Evolutionary conservation across 2,329 filamentous ascomycete species (phyloP).

Genomic region (Alternaria consortialis): DNA sequence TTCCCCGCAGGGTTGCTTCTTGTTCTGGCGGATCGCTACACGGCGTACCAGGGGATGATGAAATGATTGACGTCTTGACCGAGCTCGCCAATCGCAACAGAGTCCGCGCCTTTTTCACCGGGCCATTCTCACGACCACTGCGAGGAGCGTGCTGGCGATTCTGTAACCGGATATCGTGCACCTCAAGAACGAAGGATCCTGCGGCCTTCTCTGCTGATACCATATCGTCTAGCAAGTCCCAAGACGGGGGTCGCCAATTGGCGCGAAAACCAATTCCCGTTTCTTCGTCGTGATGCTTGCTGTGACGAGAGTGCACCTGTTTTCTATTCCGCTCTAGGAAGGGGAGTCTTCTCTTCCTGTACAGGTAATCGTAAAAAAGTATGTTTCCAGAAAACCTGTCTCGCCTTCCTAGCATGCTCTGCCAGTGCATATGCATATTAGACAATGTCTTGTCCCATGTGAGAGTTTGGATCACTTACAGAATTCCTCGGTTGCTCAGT

Average conservation of each 20-base stretch:
- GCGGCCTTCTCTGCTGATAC: slow-evolving; percentile 31
- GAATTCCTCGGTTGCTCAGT: slow-evolving; percentile 8
- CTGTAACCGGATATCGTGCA: slow-evolving; percentile 24
- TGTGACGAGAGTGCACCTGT: slow-evolving; percentile 26
- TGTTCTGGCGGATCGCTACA: slow-evolving; percentile 2
- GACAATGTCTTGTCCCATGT: background rate
- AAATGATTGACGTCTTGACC: slow-evolving; percentile 16
- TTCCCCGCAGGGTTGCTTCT: slow-evolving; percentile 14
- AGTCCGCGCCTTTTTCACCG: slow-evolving; percentile 8
- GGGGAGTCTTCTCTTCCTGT: slow-evolving; percentile 26
- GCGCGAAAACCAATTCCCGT: slow-evolving; percentile 10
- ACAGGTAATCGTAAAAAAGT: slow-evolving; percentile 37
- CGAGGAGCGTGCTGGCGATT: background rate
- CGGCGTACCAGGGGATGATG: background rate
- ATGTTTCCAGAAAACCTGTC: slow-evolving; percentile 35
- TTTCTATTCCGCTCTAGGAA: slow-evolving; percentile 41
- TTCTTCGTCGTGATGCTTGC: background rate
- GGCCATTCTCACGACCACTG: background rate
- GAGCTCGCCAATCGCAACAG: slow-evolving; percentile 11
- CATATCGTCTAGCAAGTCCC: slow-evolving; percentile 37
- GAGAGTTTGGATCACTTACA: slow-evolving; percentile 9
- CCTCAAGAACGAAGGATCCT: slow-evolving; percentile 27
- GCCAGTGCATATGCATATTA: background rate
- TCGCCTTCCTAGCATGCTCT: slow-evolving; percentile 38
- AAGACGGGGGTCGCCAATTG: slow-evolving; percentile 34